Percentiles rank a stretch among this genome's conserved stretches.
phyloP scores from a whole-genome alignment of 2,329 filamentous ascomycete genomes.

The Colletotrichum echinochloae region DNA sequence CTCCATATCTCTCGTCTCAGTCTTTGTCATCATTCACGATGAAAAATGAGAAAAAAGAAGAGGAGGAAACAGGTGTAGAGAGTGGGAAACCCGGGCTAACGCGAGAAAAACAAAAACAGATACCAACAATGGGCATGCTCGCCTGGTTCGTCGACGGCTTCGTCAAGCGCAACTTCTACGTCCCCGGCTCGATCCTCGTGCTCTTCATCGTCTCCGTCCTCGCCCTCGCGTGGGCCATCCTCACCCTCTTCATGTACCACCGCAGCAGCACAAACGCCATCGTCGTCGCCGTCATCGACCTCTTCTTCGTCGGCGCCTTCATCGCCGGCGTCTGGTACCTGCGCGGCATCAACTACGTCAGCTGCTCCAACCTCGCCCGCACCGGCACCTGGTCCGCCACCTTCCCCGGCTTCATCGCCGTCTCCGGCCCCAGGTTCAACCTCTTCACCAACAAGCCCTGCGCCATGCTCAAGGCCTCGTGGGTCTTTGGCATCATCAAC shows the following conservation, averaged over 20 bases:
- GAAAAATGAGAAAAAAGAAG: no score
- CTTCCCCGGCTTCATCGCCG: slow-evolving; percentile 72
- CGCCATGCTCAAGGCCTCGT: slow-evolving; percentile 91
- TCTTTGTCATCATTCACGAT: background rate
- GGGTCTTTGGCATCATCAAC: slow-evolving; percentile 92
- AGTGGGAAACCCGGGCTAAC: background rate
- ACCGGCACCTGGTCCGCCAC: slow-evolving; percentile 65
- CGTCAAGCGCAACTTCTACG: slow-evolving; percentile 66
- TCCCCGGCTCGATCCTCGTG: slow-evolving; percentile 72
- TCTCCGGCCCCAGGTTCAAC: slow-evolving; percentile 63
- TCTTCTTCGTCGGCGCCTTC: slow-evolving; percentile 72
- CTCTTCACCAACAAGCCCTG: slow-evolving; percentile 79
- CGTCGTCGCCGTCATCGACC: slow-evolving; percentile 71
- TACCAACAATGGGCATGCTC: slow-evolving; percentile 75
- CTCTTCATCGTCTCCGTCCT: slow-evolving; percentile 76
- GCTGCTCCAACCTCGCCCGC: slow-evolving; percentile 73
- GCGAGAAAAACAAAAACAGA: slow-evolving; percentile 57
- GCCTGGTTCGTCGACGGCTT: slow-evolving; percentile 74
- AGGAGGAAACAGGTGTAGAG: no score
- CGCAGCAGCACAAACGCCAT: slow-evolving; percentile 69
- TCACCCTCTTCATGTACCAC: slow-evolving; percentile 76
- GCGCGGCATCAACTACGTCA: slow-evolving; percentile 68
- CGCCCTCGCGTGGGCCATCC: slow-evolving; percentile 71
- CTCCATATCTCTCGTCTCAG: no score
- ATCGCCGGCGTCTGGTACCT: slow-evolving; percentile 72